Evolutionary conservation across 2,329 filamentous ascomycete species (phyloP), one percentile per base, ranked within the genome.

Genomic region (Pseudopyricularia cyperi): DNA sequence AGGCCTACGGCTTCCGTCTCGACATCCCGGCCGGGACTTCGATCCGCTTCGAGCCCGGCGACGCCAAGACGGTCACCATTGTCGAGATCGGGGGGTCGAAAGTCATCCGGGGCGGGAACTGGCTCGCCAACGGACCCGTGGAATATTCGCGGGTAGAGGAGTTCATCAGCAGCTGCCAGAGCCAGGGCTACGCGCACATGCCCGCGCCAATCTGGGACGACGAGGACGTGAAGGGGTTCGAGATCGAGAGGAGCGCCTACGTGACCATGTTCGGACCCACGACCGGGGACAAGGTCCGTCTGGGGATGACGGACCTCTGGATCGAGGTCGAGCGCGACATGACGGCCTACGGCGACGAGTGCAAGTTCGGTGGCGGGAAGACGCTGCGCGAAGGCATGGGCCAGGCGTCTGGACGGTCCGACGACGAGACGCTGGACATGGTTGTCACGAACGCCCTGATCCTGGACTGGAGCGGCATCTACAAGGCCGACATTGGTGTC

Each of bases 401-500:
- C 3, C 90, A 96, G 70, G 87, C 89, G 5, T 85, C 83, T 24
- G 90, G 88, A 4, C 76, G 87, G 44, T 68, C 77, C 0, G 85
- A 91, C 60, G 72, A 74, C 2, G 82, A 90, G 24, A 81, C 80
- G 24, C 70, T 96, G 54, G 91, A 97, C 64, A 78, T 91, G 47
- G 87, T 95, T 24, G 80, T 97, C 54, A 88, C 83, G 2, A 97
- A 96, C 61, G 91, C 90, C 5, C 70, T 97, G 57, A 84, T 97
- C 35, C 76, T 97, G 19, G 91, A 97, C 69, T 94, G 85, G 78
- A 85, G 79, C 1, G 91, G 91, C 48, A 95, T 97, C 62, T 94
- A 88, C 74, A 97, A 97, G 71, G 91, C 90, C 6, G 91, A 97
- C 65, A 95, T 97, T 63, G 91, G 91, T 28, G 83, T 97, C 65